Evolutionary conservation across 768 basidiomycete species (phyloP), one percentile per base, ranked within the genome.

Genomic region (Auricularia sp.): DNA sequence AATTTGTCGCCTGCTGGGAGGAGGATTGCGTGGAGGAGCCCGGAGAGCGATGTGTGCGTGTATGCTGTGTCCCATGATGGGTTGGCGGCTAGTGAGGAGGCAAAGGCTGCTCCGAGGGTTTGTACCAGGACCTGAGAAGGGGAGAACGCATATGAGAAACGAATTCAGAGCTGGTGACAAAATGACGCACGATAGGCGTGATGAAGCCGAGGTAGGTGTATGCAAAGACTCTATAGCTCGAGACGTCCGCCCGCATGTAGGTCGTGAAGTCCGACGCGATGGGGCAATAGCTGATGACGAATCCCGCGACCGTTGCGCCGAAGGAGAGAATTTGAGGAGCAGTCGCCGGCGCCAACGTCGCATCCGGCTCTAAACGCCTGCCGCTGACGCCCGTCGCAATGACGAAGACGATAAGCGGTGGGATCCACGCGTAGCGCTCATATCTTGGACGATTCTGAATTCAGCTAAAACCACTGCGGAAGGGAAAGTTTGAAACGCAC

Each of bases 341-440:
- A 1, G 84, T 82, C 1, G 87, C 84, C 1, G 90, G 85, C 10
- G 70, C 75, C 1, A 77, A 74, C 0, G 83, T 77, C 36, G 62
- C 54, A 42, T 80, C 78, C 1, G 77, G 78, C 62, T 78, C 81
- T 11, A 94, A 76, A 68, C 92, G 79, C 67, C 89, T 87, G 0
- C 86, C 90, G 0, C 89, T 85, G n/a, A 90, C 78, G 3, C 88
- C 90, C 13, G 89, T 75, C 8, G 83, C 84, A 63, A 93, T 81
- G 37, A 91, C 68, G 72, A 87, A 92, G 8, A 85, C 82, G 63
- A 93, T 75, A n/a, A 90, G 70, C 18, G 90, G 82, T 0, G 92
- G 92, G 18, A 92, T 79, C 90, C 91, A 92, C 1, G 87, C 78
- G 2, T 88, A 66, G 10, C 85, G 81, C 69, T 92, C 91, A 69